Conservation (phyloP, 2,329 filamentous ascomycete species). For the Fusarium lateritium region DNA sequence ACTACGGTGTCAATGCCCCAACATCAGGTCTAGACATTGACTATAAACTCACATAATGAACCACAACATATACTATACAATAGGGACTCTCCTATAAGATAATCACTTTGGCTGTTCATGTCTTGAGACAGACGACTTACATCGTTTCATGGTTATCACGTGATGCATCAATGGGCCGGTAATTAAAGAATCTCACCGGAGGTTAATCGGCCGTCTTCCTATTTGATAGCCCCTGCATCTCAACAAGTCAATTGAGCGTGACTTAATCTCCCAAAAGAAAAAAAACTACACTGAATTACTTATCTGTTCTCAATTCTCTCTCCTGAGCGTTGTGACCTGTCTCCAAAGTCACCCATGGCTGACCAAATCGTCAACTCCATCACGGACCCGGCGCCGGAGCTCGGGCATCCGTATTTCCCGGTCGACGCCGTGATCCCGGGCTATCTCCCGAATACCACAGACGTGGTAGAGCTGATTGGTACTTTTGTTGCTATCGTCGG, state of each 20-base stretch:
- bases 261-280: neutral
- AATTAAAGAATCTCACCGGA: neutral
- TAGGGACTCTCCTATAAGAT: neutral
- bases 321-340: neutral
- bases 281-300: no score
- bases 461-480: constrained; percentile 57
- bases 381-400: constrained; percentile 4
- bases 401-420: constrained; percentile 67
- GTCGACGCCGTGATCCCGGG: constrained; percentile 58
- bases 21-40: neutral
- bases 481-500: constrained; percentile 55
- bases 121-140: neutral
- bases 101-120: neutral
- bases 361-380: constrained; percentile 11
- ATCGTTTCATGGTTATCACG: constrained; percentile 12
- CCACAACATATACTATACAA: no score
- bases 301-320: neutral
- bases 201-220: neutral
- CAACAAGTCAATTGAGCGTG: neutral
- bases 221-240: neutral
- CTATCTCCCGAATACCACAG: constrained; percentile 62
- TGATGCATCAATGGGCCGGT: constrained; percentile 13
- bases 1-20: neutral
- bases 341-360: constrained; percentile 4
- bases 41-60: neutral